Evolutionary conservation across 306 rosid genomes (phyloP).

Genomic region (Clitoria ternatea): DNA sequence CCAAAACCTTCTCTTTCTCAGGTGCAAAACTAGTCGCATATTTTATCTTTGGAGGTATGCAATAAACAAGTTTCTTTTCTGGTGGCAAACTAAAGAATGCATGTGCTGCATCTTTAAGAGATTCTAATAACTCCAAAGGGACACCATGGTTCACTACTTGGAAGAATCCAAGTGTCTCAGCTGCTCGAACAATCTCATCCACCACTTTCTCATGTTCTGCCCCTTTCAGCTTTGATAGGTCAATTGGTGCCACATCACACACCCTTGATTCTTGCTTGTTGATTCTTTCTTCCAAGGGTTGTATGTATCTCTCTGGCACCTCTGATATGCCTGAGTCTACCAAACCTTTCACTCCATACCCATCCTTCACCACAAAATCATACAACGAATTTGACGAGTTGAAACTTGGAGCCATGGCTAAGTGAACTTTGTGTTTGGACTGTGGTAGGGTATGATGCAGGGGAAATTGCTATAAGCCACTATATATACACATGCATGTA

Average conservation of each 20-base stretch:
- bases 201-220: slow-evolving; percentile 41
- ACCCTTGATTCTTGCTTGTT: slow-evolving; percentile 19
- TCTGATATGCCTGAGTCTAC: slow-evolving; percentile 44
- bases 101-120: slow-evolving; percentile 44
- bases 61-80: slow-evolving; percentile 36
- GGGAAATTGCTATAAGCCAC: not conserved
- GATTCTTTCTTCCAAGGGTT: slow-evolving; percentile 47
- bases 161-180: slow-evolving; percentile 59
- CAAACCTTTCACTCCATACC: slow-evolving; percentile 62
- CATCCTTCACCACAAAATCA: slow-evolving; percentile 51
- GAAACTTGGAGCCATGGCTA: slow-evolving; percentile 34
- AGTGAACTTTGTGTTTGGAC: not conserved
- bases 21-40: slow-evolving; percentile 68
- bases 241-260: slow-evolving; percentile 35
- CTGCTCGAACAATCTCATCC: slow-evolving; percentile 37
- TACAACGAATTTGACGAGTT: slow-evolving; percentile 35
- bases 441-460: not conserved
- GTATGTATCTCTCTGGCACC: slow-evolving; percentile 58
- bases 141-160: slow-evolving; percentile 65
- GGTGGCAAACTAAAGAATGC: slow-evolving; percentile 40
- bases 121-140: slow-evolving; percentile 41
- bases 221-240: slow-evolving; percentile 49
- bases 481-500: not conserved
- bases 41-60: slow-evolving; percentile 29
- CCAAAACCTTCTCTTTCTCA: slow-evolving; percentile 58